Conservation (phyloP, 768 basidiomycete genomes). For the Trametes meyenii region DNA sequence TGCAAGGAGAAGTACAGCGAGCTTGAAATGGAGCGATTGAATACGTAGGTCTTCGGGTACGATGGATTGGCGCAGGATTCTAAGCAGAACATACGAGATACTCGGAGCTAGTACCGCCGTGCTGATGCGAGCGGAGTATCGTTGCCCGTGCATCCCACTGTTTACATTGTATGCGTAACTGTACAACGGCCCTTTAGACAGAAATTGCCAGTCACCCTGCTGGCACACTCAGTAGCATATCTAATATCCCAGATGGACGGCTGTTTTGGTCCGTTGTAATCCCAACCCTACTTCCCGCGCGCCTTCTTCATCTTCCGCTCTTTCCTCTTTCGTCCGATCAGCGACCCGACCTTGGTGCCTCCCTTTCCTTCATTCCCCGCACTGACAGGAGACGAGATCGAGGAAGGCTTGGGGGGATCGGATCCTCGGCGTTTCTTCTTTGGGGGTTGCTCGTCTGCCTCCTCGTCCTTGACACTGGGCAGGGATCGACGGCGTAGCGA, state of each 20-base stretch:
- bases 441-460: constrained; percentile 39
- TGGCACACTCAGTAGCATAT: too few species aligned
- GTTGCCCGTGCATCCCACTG: too few species aligned
- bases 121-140: too few species aligned
- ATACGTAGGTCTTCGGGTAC: too few species aligned
- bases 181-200: too few species aligned
- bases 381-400: background rate
- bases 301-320: constrained; percentile 50
- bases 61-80: too few species aligned
- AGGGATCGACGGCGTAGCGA: constrained; percentile 20
- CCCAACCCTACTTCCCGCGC: constrained; percentile 13
- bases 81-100: too few species aligned
- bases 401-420: constrained; percentile 16
- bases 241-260: background rate
- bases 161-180: too few species aligned
- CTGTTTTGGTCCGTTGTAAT: background rate
- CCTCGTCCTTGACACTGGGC: constrained; percentile 28
- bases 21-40: too few species aligned
- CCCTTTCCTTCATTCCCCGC: constrained; percentile 26
- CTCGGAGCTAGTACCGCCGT: too few species aligned
- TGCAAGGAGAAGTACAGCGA: background rate
- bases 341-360: constrained; percentile 56
- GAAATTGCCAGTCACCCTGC: too few species aligned
- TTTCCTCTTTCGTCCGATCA: constrained; percentile 84
- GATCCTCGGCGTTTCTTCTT: constrained; percentile 49